Percentiles rank a stretch among this genome's conserved stretches.
phyloP scores from a whole-genome alignment of 768 basidiomycete species.

The Lactarius trivialis region DNA sequence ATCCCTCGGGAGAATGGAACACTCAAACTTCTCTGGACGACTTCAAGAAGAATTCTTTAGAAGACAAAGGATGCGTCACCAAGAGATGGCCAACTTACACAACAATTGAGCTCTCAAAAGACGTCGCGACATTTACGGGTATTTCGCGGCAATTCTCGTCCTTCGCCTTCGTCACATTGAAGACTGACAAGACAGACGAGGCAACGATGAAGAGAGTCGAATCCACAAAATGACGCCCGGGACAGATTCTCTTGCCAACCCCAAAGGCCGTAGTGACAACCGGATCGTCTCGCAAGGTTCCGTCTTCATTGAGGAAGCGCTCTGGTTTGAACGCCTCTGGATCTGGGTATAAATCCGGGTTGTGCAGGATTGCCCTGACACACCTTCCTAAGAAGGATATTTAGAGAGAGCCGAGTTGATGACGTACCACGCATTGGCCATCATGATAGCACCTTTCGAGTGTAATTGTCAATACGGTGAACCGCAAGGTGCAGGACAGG shows the following conservation, averaged over 20 bases:
- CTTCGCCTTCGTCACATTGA: conserved; percentile 16
- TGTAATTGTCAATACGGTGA: not conserved
- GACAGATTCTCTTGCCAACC: conserved; percentile 20
- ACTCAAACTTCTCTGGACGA: conserved; percentile 9
- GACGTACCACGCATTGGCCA: conserved; percentile 13
- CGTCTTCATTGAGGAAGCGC: conserved; percentile 19
- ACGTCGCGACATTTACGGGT: not conserved
- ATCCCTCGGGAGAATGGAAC: conserved; percentile 13
- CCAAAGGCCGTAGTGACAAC: conserved; percentile 4
- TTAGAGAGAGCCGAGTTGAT: not conserved
- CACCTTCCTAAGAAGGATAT: not conserved
- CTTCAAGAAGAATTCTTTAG: not conserved
- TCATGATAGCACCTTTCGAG: not conserved
- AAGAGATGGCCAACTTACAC: not conserved
- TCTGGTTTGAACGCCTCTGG: conserved; percentile 20
- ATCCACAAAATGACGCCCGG: conserved; percentile 24
- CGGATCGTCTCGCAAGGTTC: conserved; percentile 11
- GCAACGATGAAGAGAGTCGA: conserved; percentile 19
- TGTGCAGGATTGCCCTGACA: conserved; percentile 14
- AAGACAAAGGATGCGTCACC: not conserved
- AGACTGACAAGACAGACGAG: conserved; percentile 11
- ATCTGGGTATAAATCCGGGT: conserved; percentile 15
- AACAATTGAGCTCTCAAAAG: not conserved
- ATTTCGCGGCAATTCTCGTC: conserved; percentile 14
- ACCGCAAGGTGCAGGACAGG: too few relatives aligned